A percentile compares a stretch with the other conserved stretches of the same genome.
These are phyloP conservation scores for Aphanomyces invadans DNA, from an alignment of 352 stramenopile species.

Conservation along the genomic window DNA sequence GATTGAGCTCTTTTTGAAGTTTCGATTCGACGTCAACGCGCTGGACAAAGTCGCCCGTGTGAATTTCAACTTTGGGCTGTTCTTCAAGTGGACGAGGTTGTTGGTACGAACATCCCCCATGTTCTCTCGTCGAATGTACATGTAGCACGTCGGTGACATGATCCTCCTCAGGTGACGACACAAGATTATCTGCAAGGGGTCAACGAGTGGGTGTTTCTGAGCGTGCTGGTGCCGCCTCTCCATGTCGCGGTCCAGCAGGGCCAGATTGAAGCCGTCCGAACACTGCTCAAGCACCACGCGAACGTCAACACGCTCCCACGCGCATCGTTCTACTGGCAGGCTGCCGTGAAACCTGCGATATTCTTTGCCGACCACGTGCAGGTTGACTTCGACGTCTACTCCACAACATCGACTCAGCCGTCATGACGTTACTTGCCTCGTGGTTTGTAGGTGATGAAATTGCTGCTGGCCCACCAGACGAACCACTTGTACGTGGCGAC, in stretches of 20 bases:
- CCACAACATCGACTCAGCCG: no score
- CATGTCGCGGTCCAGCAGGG: slow-evolving; percentile 21
- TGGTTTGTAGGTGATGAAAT: slow-evolving; percentile 49
- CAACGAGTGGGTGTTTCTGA: slow-evolving; percentile 5
- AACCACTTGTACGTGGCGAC: slow-evolving; percentile 60
- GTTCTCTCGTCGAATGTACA: no score
- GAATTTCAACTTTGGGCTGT: slow-evolving; percentile 65
- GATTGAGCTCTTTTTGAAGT: slow-evolving; percentile 46
- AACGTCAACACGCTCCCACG: slow-evolving; percentile 31
- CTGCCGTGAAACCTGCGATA: slow-evolving; percentile 51
- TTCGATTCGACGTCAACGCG: slow-evolving; percentile 54
- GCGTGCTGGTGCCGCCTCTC: slow-evolving; percentile 16
- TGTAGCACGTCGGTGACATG: no score
- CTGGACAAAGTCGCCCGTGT: slow-evolving; percentile 71
- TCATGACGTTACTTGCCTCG: no score
- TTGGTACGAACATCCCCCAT: slow-evolving; percentile 30
- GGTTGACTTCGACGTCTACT: background rate
- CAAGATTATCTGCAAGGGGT: slow-evolving; percentile 49
- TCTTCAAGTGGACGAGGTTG: slow-evolving; percentile 62
- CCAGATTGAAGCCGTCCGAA: slow-evolving; percentile 46
- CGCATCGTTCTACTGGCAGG: slow-evolving; percentile 58
- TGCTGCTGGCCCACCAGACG: slow-evolving; percentile 50
- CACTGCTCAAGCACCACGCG: slow-evolving; percentile 18
- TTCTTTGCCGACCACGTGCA: slow-evolving; percentile 65
- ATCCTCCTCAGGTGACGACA: slow-evolving; percentile 51